phyloP scores from a whole-genome alignment of 2,329 filamentous ascomycete genomes.

The Ceratocystis smalleyi region DNA sequence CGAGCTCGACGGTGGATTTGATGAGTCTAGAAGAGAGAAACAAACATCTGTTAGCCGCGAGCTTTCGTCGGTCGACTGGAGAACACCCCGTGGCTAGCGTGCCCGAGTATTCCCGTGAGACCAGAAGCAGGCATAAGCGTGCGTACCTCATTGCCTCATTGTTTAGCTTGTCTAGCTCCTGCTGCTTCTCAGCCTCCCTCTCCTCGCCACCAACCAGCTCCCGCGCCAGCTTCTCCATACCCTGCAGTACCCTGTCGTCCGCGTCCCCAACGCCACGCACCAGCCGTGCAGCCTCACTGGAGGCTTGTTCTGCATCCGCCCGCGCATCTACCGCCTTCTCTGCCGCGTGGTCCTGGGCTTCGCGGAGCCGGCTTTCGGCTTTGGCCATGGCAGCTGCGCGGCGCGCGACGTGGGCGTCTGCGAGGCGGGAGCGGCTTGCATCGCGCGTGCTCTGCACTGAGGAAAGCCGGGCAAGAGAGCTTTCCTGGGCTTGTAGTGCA shows the following conservation, averaged over 20 bases:
- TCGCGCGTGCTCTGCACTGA: too few species aligned
- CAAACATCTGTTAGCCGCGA: neutral
- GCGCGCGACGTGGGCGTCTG: conserved; percentile 26
- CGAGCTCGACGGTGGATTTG: conserved; percentile 40
- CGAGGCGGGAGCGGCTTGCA: conserved; percentile 42
- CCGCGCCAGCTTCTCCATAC: conserved; percentile 49
- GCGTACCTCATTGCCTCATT: conserved; percentile 39
- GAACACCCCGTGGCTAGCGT: too few species aligned
- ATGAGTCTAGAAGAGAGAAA: conserved; percentile 29
- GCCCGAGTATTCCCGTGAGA: too few species aligned
- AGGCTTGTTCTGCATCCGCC: too few species aligned
- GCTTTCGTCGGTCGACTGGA: too few species aligned
- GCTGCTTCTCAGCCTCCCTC: conserved; percentile 34
- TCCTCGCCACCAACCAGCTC: conserved; percentile 40
- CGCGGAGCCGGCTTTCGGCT: neutral
- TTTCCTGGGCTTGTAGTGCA: conserved; percentile 38
- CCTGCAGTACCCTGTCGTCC: conserved; percentile 50
- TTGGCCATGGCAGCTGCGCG: neutral
- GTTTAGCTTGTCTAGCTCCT: conserved; percentile 41
- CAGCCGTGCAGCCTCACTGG: too few species aligned
- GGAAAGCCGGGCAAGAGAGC: too few species aligned
- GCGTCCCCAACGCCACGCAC: neutral
- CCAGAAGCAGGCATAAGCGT: neutral
- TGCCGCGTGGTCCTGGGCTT: neutral
- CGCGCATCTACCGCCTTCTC: neutral